phyloP scores from a whole-genome alignment of 176 grass and related monocot genomes.

The Aechmea fasciata region DNA sequence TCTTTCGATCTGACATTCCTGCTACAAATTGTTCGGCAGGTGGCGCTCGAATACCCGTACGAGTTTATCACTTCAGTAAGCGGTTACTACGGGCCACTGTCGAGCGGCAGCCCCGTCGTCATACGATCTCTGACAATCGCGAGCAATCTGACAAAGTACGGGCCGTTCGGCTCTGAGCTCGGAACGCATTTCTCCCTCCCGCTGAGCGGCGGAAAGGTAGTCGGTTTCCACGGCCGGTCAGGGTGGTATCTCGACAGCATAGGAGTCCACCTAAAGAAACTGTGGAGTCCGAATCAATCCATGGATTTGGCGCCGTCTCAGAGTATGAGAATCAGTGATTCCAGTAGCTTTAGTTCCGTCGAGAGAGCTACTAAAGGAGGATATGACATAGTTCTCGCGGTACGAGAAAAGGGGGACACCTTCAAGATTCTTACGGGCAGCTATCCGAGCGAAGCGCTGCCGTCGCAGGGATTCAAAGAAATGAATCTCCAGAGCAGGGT shows the following conservation, averaged over 20 bases:
- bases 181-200: conserved; percentile 60
- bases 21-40: conserved; percentile 16
- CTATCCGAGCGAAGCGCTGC: conserved; percentile 36
- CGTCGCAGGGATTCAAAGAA: conserved; percentile 17
- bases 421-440: conserved; percentile 35
- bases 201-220: conserved; percentile 35
- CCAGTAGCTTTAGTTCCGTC: conserved; percentile 23
- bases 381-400: conserved; percentile 47
- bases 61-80: conserved; percentile 44
- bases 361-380: conserved; percentile 23
- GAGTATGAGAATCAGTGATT: conserved; percentile 38
- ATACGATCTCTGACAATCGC: conserved; percentile 67
- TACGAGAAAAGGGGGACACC: conserved; percentile 38
- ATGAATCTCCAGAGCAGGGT: conserved; percentile 39
- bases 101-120: conserved; percentile 43
- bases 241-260: conserved; percentile 56
- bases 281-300: conserved; percentile 12
- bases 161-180: conserved; percentile 51
- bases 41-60: conserved; percentile 50
- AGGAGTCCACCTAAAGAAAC: conserved; percentile 30
- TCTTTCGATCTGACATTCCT: background rate
- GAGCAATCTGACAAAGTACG: conserved; percentile 49
- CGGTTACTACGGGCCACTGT: conserved; percentile 43
- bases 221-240: conserved; percentile 58
- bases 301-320: conserved; percentile 32